Conservation (phyloP, 2,329 filamentous ascomycete species). For the Diaporthe longicolla region DNA sequence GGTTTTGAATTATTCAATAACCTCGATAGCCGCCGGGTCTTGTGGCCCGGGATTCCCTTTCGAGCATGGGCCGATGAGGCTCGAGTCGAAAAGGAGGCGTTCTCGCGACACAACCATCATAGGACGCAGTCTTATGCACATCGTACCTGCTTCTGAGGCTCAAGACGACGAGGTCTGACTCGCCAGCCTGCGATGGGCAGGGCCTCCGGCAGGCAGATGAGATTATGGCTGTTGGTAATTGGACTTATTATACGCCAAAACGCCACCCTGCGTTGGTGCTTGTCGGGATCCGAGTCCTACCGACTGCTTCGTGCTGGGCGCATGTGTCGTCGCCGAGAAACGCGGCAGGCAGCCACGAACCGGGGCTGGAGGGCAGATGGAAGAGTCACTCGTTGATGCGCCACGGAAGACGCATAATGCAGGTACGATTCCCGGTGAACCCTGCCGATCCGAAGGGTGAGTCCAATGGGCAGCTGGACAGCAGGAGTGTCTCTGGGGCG, state of each 20-base stretch:
- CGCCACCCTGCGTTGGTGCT: slow-evolving; percentile 27
- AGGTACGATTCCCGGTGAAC: slow-evolving; percentile 39
- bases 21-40: slow-evolving; percentile 23
- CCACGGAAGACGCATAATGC: slow-evolving; percentile 42
- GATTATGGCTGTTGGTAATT: not conserved
- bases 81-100: slow-evolving; percentile 14
- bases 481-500: not conserved
- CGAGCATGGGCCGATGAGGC: slow-evolving; percentile 17
- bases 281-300: slow-evolving; percentile 26
- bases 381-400: slow-evolving; percentile 37
- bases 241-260: slow-evolving; percentile 10
- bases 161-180: slow-evolving; percentile 30
- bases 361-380: not conserved
- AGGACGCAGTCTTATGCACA: slow-evolving; percentile 29
- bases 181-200: slow-evolving; percentile 21
- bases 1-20: not conserved
- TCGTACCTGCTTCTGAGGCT: slow-evolving; percentile 30
- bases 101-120: slow-evolving; percentile 7
- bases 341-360: slow-evolving; percentile 34
- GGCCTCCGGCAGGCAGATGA: slow-evolving; percentile 19
- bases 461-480: slow-evolving; percentile 28
- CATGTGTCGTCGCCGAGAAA: slow-evolving; percentile 14
- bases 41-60: not conserved
- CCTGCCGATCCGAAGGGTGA: slow-evolving; percentile 32
- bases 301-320: not conserved